Base-by-base conservation (phyloP, 163 green algal species). In the Smithsoniella earleae region DNA sequence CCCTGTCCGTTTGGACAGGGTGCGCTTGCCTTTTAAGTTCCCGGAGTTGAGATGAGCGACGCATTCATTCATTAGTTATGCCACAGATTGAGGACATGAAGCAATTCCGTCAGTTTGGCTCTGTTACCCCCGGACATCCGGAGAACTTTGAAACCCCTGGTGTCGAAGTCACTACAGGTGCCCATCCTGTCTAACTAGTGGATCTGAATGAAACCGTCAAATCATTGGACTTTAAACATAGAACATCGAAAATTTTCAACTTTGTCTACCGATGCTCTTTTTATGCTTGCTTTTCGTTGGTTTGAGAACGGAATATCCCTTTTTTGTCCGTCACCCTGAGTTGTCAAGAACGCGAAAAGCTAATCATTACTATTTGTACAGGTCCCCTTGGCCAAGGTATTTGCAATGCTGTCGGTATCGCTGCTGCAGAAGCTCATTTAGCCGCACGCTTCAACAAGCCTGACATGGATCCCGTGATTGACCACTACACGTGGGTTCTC, bases 401-500 rank as follows among this genome's bases (percentile, higher is more conserved):
- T 76, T 89, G 83, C 84, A 99, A 98, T 80, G 93, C 86, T 63
- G 95, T 99, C 16, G 95, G 95, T 74, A 79, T 99, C 69, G 95
- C 95, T 27, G 77, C 88, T 22, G 88, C 92, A 66, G 95, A 99
- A 85, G 88, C 89, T 54, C 90, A 99, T 82, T 82, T 99, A 74
- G 95, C 95, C 43, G 94, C 90, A 10, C 91, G 95, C 78, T 99
- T 96, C 93, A 99, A 99, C 95, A 98, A 97, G 91, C 90, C 92
- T 44, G 93, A 92, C 77, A 79, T 74, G 28, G 80, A 85, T 36
- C 80, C 77, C 20, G 79, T 98, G 18, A 87, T 99, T 1, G 95
- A 99, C 86, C 92, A 99, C 85, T 98, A 97, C 92, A 99, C 95
- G 85, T 96, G 73, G n/a, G n/a, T n/a, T n/a, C n/a, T n/a, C n/a